phyloP scores from a whole-genome alignment of 768 basidiomycete species.

The Suillus spraguei region DNA sequence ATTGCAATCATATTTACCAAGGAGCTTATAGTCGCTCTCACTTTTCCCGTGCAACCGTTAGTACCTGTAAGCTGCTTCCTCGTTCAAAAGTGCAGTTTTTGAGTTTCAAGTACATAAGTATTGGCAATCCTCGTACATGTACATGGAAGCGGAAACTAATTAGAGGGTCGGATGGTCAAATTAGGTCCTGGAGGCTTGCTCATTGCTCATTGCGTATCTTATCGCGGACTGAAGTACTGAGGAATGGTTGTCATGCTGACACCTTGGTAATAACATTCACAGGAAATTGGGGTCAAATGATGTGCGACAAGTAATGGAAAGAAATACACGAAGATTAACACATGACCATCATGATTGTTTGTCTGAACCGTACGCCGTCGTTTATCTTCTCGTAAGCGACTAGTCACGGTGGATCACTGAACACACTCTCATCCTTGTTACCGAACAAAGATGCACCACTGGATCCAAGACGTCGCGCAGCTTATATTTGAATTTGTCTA shows the following conservation, averaged over 20 bases:
- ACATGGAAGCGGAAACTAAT: slow-evolving; percentile 78
- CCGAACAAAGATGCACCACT: neutral
- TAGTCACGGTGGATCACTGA: neutral
- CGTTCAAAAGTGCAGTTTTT: slow-evolving; percentile 34
- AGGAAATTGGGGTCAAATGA: too few species aligned
- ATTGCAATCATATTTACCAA: slow-evolving; percentile 37
- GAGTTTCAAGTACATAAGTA: slow-evolving; percentile 50
- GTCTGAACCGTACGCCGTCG: neutral
- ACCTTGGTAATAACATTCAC: too few species aligned
- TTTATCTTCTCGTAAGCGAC: neutral
- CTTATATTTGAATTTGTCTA: slow-evolving; percentile 27
- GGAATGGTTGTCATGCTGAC: too few species aligned
- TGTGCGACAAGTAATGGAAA: too few species aligned
- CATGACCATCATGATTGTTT: too few species aligned
- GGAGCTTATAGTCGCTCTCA: slow-evolving; percentile 5
- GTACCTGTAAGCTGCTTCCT: too few species aligned
- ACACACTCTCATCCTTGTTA: neutral
- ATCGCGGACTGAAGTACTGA: too few species aligned
- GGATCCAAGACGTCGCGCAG: slow-evolving; percentile 22
- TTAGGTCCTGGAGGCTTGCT: too few species aligned
- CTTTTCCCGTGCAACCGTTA: slow-evolving; percentile 64
- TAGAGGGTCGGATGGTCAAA: too few species aligned
- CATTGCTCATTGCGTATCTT: too few species aligned
- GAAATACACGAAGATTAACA: too few species aligned
- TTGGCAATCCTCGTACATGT: slow-evolving; percentile 82